These are phyloP conservation scores for Ustilago xerochloae DNA, from an alignment of 1,284 basidiomycete species.

Conservation along the genomic window DNA sequence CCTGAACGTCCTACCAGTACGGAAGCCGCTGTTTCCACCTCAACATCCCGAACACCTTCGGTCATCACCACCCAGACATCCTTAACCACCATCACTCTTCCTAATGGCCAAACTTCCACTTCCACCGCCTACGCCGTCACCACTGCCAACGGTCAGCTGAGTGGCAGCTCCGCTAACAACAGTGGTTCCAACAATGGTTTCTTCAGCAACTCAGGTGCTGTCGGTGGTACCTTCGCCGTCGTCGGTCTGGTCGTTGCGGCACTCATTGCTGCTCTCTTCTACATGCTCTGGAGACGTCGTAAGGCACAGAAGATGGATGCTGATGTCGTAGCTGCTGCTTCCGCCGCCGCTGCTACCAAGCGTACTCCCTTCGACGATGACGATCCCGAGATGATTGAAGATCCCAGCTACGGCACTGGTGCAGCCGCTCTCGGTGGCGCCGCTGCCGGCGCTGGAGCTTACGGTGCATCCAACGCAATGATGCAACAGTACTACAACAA, in stretches of 20 bases:
- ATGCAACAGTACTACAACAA: conserved; percentile 56
- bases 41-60: conserved; percentile 26
- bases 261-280: conserved; percentile 55
- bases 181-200: conserved; percentile 38
- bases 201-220: conserved; percentile 64
- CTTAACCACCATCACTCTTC: conserved; percentile 39
- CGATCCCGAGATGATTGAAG: conserved; percentile 66
- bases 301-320: conserved; percentile 67
- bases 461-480: conserved; percentile 42
- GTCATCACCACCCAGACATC: conserved; percentile 46
- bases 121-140: conserved; percentile 49
- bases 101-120: conserved; percentile 44
- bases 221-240: conserved; percentile 66
- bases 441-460: conserved; percentile 40
- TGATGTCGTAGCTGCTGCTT: conserved; percentile 66
- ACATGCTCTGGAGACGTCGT: conserved; percentile 60
- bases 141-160: conserved; percentile 43
- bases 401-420: conserved; percentile 53
- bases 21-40: conserved; percentile 21
- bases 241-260: conserved; percentile 62
- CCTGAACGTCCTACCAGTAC: conserved; percentile 8
- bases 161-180: conserved; percentile 27
- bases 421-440: conserved; percentile 24
- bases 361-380: conserved; percentile 68
- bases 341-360: conserved; percentile 64